Percentiles rank a stretch among this genome's conserved stretches.
Evolutionary conservation across 768 basidiomycete species (phyloP).

Genomic region (Mycena pura): DNA sequence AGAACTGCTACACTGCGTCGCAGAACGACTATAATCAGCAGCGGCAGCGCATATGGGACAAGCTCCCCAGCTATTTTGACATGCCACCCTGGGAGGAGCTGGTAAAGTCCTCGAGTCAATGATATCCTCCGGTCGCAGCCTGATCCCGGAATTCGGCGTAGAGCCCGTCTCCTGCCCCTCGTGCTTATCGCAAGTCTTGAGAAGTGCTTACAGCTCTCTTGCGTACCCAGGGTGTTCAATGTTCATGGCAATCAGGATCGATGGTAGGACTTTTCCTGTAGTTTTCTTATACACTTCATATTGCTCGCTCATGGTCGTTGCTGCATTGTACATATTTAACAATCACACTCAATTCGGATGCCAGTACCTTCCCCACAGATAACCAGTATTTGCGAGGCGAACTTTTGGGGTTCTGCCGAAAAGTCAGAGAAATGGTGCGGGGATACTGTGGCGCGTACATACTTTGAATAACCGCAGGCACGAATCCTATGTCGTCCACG

Average conservation of each 20-base stretch:
- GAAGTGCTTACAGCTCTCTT: conserved; percentile 35
- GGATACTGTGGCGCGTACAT: no score
- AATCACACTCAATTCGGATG: conserved; percentile 2
- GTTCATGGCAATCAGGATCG: conserved; percentile 36
- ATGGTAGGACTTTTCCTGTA: conserved; percentile 28
- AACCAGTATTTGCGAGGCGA: not conserved
- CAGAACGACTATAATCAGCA: conserved; percentile 15
- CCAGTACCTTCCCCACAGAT: not conserved
- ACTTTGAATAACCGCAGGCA: no score
- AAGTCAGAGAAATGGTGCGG: not conserved
- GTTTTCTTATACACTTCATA: conserved; percentile 32
- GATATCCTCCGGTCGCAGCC: conserved; percentile 11
- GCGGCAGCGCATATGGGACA: conserved; percentile 26
- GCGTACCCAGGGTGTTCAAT: conserved; percentile 41
- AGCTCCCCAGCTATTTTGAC: conserved; percentile 25
- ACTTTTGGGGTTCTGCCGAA: conserved; percentile 31
- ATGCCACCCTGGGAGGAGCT: conserved; percentile 29
- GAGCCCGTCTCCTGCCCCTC: conserved; percentile 19
- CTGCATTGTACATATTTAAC: conserved; percentile 13
- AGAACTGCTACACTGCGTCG: conserved; percentile 21
- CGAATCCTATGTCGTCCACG: no score
- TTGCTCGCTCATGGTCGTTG: conserved; percentile 26
- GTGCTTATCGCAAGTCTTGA: conserved; percentile 22
- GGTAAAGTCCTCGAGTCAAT: conserved; percentile 22
- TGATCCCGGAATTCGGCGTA: conserved; percentile 32